A percentile compares a stretch with the other conserved stretches of the same genome.
Conservation (phyloP, 2,329 filamentous ascomycete species). For the Fusarium lateritium region DNA sequence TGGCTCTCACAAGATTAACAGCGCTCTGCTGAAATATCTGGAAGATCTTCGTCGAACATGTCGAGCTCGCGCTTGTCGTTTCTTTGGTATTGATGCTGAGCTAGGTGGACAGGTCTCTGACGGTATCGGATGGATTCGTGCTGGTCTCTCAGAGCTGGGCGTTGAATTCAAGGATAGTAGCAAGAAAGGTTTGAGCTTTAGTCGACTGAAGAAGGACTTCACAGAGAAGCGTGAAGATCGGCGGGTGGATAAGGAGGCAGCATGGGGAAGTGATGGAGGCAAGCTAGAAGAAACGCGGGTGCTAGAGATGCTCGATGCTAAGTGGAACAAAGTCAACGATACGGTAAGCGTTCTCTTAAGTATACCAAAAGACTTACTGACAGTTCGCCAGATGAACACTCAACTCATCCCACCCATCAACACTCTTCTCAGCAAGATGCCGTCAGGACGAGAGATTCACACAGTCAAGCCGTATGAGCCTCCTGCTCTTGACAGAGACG, state of each 20-base stretch:
- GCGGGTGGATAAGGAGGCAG: slow-evolving; percentile 79
- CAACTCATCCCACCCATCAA: slow-evolving; percentile 81
- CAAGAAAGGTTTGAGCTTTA: slow-evolving; percentile 70
- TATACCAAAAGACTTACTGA: slow-evolving; percentile 10
- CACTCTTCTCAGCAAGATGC: slow-evolving; percentile 82
- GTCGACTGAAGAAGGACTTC: slow-evolving; percentile 80
- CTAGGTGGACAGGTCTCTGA: slow-evolving; percentile 84
- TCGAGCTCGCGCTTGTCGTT: slow-evolving; percentile 88
- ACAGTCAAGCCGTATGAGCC: slow-evolving; percentile 76
- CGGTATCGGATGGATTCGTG: slow-evolving; percentile 88
- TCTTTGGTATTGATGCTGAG: slow-evolving; percentile 92
- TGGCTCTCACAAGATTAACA: slow-evolving; percentile 68
- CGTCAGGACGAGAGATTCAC: slow-evolving; percentile 90
- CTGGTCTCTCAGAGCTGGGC: slow-evolving; percentile 82
- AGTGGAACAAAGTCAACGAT: slow-evolving; percentile 95
- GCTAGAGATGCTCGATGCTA: slow-evolving; percentile 86
- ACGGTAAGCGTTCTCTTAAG: slow-evolving; percentile 70
- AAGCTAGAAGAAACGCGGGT: slow-evolving; percentile 87
- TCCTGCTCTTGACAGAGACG: slow-evolving; percentile 74
- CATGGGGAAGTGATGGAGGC: slow-evolving; percentile 88
- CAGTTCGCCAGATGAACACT: slow-evolving; percentile 76
- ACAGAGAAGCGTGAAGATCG: slow-evolving; percentile 84
- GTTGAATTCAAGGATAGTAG: slow-evolving; percentile 65
- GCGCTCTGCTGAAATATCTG: slow-evolving; percentile 79
- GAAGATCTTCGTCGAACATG: slow-evolving; percentile 82